Evolutionary conservation across 2,329 filamentous ascomycete species (phyloP).

Genomic region (Lecanicillium sp.): DNA sequence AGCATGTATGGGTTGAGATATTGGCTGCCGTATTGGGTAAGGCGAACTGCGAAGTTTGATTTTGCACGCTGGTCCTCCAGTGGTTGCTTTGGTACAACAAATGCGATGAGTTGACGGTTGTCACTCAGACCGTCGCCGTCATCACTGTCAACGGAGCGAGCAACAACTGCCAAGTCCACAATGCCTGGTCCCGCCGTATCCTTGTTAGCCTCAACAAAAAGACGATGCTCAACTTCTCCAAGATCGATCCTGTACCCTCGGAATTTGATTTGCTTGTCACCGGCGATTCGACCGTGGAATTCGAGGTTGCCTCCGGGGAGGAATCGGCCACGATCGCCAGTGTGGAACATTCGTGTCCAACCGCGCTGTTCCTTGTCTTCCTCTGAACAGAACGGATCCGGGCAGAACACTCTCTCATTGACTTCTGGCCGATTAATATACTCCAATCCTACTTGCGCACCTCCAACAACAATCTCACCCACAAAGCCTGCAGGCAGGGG

Average conservation of each 20-base stretch:
- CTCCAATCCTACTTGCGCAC: constrained; percentile 21
- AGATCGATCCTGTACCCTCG: constrained; percentile 28
- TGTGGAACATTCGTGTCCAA: constrained; percentile 30
- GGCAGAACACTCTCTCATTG: constrained; percentile 26
- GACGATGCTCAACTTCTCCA: constrained; percentile 24
- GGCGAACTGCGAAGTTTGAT: constrained; percentile 11
- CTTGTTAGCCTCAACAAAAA: constrained; percentile 13
- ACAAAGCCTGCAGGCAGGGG: constrained; percentile 29
- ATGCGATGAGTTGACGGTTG: constrained; percentile 16
- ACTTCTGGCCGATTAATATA: constrained; percentile 22
- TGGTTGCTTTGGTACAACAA: constrained; percentile 13
- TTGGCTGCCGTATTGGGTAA: constrained; percentile 10
- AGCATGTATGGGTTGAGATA: constrained; percentile 19
- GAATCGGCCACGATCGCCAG: constrained; percentile 31
- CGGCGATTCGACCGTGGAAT: constrained; percentile 26
- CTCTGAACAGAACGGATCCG: neutral
- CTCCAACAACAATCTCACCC: constrained; percentile 34
- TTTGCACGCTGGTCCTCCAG: constrained; percentile 5
- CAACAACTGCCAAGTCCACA: constrained; percentile 14
- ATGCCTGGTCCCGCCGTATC: constrained; percentile 9
- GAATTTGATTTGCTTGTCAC: constrained; percentile 28
- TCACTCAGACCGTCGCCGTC: constrained; percentile 23
- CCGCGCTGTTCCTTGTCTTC: constrained; percentile 12
- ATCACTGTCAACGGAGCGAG: constrained; percentile 13
- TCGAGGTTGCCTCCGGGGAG: constrained; percentile 25